A percentile compares a stretch with the other conserved stretches of the same genome.
Conservation (phyloP, 1,284 basidiomycete species). For the Sanghuangporus sanghuang region DNA sequence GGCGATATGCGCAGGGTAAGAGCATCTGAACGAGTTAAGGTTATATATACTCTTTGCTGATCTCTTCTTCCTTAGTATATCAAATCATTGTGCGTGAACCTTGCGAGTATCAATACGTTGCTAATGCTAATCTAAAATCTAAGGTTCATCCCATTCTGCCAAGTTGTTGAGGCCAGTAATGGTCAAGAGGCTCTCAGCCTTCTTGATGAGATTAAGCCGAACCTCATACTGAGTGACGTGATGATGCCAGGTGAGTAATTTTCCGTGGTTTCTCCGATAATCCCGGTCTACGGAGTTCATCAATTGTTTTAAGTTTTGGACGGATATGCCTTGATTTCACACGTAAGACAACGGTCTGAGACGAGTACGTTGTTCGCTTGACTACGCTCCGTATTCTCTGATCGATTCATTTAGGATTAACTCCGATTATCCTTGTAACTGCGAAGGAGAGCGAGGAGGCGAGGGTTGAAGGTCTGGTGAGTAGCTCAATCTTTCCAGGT, state of each 20-base stretch:
- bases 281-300: background rate
- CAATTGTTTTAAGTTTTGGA: constrained; percentile 17
- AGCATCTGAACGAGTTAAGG: constrained; percentile 5
- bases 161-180: constrained; percentile 33
- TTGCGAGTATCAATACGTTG: background rate
- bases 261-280: background rate
- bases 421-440: constrained; percentile 28
- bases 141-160: constrained; percentile 29
- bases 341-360: constrained; percentile 20
- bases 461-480: constrained; percentile 23
- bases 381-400: background rate
- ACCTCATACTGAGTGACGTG: constrained; percentile 34
- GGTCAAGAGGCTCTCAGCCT: constrained; percentile 32
- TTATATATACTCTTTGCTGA: background rate
- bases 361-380: constrained; percentile 12
- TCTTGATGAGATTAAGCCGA: constrained; percentile 22
- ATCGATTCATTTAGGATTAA: constrained; percentile 15
- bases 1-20: constrained; percentile 24
- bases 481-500: background rate
- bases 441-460: constrained; percentile 26
- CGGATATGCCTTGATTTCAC: constrained; percentile 25
- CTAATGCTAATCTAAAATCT: background rate
- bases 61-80: constrained; percentile 15
- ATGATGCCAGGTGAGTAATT: constrained; percentile 30
- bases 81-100: constrained; percentile 18